Evolutionary conservation across 176 grass and related monocot genomes (phyloP), one percentile per base, ranked within the genome.

Genomic region (Musa beccarii): DNA sequence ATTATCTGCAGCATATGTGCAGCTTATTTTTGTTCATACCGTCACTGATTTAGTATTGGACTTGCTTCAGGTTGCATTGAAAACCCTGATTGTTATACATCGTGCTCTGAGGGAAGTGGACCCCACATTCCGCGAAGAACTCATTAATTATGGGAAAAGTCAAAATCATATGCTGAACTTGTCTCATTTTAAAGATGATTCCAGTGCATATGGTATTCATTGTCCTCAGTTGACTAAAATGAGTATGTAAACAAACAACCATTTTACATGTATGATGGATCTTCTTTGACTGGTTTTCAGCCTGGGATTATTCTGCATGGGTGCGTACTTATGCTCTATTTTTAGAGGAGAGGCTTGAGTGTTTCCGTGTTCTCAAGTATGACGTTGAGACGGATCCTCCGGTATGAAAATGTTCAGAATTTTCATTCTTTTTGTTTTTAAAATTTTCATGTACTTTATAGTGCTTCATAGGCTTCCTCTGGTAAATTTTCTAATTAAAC

Each of bases 231-330:
- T 13, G 53, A 16, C 15, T 25, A 51, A 9, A 57, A 17, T 10
- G 52, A 14, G 3, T 56, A 68, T 25, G 14, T 73, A 26, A 24
- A 77, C 12, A 25, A 66, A 24, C n/a, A 4, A 11, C 21, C 19
- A 14, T 52, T 64, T 80, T 72, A 17, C 15, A 29, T 53, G 16
- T 65, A 55, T 73, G 15, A 52, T 43, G 34, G 34, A 43, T 52
- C 24, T 73, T 74, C 10, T 84, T 73, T 77, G 5, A 79, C 73
- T 24, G 57, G 1, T 85, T 55, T 84, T 80, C 80, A 98, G 95
- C 95, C 26, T 98, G 90, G 95, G 90, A 98, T 78, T 93, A 91
- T 82, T 98, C 95, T 52, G 86, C 86, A n/a, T 98, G 95, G 95
- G 82, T 93, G 23, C 86, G 95, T 54, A 78, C 85, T 75, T 98